phyloP scores from a whole-genome alignment of 1,139 yeast genomes.

The Komagataea norvegica region DNA sequence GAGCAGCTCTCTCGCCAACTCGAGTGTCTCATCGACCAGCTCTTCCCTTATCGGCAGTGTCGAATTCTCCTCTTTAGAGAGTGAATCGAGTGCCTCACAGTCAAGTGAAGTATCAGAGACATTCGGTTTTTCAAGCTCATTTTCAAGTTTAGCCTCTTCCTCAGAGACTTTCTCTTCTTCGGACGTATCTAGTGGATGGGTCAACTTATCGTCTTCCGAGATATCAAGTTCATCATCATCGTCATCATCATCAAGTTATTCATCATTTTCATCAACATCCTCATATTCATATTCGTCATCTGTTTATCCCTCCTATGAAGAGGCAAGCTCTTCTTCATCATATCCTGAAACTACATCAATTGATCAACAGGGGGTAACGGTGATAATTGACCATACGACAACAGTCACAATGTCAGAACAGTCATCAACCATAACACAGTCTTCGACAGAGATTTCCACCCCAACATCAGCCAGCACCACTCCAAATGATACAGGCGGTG shows the following conservation, averaged over 20 bases:
- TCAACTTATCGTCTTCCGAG: conserved; percentile 20
- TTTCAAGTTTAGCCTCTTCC: not conserved
- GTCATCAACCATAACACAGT: conserved; percentile 13
- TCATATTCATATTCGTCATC: too few relatives aligned
- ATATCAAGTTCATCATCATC: conserved; percentile 8
- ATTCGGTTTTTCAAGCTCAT: too few relatives aligned
- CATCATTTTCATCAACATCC: conserved; percentile 6
- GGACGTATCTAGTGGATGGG: not conserved
- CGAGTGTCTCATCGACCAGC: conserved; percentile 1
- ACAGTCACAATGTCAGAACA: conserved; percentile 26
- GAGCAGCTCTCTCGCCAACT: conserved; percentile 3
- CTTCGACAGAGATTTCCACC: not conserved
- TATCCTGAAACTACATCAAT: conserved; percentile 2
- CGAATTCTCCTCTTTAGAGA: conserved; percentile 2
- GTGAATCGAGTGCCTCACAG: not conserved
- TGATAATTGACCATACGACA: conserved; percentile 21
- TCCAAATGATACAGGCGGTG: conserved; percentile 12
- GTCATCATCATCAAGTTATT: not conserved
- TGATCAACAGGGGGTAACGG: conserved; percentile 3
- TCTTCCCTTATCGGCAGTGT: conserved; percentile 2
- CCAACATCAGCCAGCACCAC: conserved; percentile 18
- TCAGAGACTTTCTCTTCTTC: conserved; percentile 5
- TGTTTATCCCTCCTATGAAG: too few relatives aligned
- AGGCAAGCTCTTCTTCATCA: too few relatives aligned
- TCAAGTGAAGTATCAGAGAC: too few relatives aligned